A percentile compares a stretch with the other conserved stretches of the same genome.
These are phyloP conservation scores for Darksidea phi DNA, from an alignment of 495 filamentous ascomycete species.

Conservation along the genomic window DNA sequence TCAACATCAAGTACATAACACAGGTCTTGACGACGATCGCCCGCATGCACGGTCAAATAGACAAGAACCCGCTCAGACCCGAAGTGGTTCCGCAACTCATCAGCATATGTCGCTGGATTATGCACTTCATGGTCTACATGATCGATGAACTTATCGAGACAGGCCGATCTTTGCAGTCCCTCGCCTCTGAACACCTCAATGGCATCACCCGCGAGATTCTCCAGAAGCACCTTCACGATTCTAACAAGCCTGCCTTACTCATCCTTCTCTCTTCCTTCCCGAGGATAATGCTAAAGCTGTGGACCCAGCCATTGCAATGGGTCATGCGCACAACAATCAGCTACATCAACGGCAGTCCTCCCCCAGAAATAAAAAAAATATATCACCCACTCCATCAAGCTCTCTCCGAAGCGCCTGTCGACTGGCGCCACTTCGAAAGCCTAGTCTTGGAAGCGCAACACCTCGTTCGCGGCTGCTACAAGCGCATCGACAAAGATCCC, in stretches of 20 bases:
- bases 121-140: conserved; percentile 68
- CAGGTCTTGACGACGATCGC: conserved; percentile 64
- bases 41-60: conserved; percentile 38
- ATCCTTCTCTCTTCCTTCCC: conserved; percentile 72
- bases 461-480: conserved; percentile 39
- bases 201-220: conserved; percentile 47
- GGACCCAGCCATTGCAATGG: conserved; percentile 54
- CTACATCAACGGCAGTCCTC: conserved; percentile 25
- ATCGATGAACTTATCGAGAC: conserved; percentile 66
- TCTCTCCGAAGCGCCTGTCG: conserved; percentile 51
- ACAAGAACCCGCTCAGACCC: conserved; percentile 23
- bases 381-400: conserved; percentile 31
- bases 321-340: conserved; percentile 4
- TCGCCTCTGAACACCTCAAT: conserved; percentile 46
- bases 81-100: conserved; percentile 57
- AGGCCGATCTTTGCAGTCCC: conserved; percentile 52
- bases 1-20: conserved; percentile 70
- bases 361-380: conserved; percentile 25
- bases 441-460: conserved; percentile 52
- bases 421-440: conserved; percentile 50
- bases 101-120: conserved; percentile 61
- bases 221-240: conserved; percentile 45
- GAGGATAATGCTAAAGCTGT: conserved; percentile 68
- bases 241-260: conserved; percentile 57
- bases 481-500: conserved; percentile 3